phyloP scores from a whole-genome alignment of 116 monocot genomes.

The Thalassia testudinum region DNA sequence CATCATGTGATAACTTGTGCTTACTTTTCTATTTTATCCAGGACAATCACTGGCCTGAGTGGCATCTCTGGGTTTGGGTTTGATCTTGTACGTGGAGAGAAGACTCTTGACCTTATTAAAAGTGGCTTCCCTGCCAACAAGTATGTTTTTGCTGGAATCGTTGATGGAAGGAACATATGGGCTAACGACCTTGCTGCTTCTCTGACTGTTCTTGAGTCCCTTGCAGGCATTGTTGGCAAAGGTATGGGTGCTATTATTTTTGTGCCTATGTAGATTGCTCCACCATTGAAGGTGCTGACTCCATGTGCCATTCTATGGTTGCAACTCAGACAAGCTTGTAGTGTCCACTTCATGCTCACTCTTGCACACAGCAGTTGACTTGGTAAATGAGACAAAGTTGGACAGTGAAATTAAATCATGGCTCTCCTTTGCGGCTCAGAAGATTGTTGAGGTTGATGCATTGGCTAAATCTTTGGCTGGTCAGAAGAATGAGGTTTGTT shows the following conservation, averaged over 20 bases:
- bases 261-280: too few relatives aligned
- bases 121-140: constrained; percentile 48
- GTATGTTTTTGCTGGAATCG: constrained; percentile 61
- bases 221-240: constrained; percentile 49
- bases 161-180: constrained; percentile 72
- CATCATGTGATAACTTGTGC: too few relatives aligned
- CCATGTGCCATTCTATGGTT: not conserved
- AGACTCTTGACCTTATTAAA: constrained; percentile 49
- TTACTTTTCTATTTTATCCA: not conserved
- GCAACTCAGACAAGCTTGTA: constrained; percentile 44
- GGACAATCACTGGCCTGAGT: constrained; percentile 39
- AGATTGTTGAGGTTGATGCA: constrained; percentile 55
- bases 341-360: constrained; percentile 67
- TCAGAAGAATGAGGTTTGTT: constrained; percentile 40
- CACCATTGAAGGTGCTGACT: not conserved
- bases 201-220: constrained; percentile 26
- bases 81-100: constrained; percentile 56
- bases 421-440: constrained; percentile 70
- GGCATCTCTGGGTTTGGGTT: constrained; percentile 46
- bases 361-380: constrained; percentile 54
- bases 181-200: constrained; percentile 51
- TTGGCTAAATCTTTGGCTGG: constrained; percentile 56
- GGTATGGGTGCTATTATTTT: constrained; percentile 28
- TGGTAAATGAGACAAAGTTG: constrained; percentile 49
- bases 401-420: constrained; percentile 67